Evolutionary conservation across 768 basidiomycete species (phyloP), one percentile per base, ranked within the genome.

Genomic region (Tephrocybe rancida): DNA sequence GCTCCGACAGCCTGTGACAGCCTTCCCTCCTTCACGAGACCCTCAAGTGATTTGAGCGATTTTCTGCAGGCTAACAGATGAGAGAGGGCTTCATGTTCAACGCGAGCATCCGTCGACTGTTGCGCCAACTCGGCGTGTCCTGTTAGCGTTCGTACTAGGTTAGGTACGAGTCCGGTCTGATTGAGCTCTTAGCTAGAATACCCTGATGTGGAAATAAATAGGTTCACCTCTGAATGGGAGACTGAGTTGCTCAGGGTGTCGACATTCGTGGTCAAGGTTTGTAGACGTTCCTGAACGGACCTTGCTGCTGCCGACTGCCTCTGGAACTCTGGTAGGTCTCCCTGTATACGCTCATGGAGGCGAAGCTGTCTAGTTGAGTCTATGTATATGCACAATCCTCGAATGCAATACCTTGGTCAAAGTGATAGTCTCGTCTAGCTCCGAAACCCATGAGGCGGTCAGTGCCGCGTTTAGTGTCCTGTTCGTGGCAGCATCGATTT

Each of bases 331-430:
- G 84, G 80, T 14, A 84, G 70, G 67, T 92, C 80, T 14, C 73
- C 69, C 53, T 86, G 79, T 58, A 93, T 86, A 44, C 88, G 83
- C 59, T 88, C 84, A 60, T 88, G 85, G 59, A 96, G 85, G 61
- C 76, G 80, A 61, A 76, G 72, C 85, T 93, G 69, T 34, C 41
- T 54, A 1, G 27, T 27, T 54, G 46, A 54, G 52, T 24, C 46
- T 29, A 34, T 14, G 26, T 52, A 24, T 48, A 14, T 25, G 41
- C 6, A 13, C 7, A 32, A 32, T 16, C 35, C 27, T 38, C 22
- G 16, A 47, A 43, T 48, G 4, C 55, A n/a, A 70, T 63, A 92
- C 93, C 77, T 91, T 90, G 10, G 88, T 91, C 30, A 74, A 72
- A 21, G 71, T 70, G 55, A 95, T 89, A 11, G 86, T 83, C 42